These are phyloP conservation scores for Ascoidea asiatica DNA, from an alignment of 805 yeast species.

Conservation along the genomic window DNA sequence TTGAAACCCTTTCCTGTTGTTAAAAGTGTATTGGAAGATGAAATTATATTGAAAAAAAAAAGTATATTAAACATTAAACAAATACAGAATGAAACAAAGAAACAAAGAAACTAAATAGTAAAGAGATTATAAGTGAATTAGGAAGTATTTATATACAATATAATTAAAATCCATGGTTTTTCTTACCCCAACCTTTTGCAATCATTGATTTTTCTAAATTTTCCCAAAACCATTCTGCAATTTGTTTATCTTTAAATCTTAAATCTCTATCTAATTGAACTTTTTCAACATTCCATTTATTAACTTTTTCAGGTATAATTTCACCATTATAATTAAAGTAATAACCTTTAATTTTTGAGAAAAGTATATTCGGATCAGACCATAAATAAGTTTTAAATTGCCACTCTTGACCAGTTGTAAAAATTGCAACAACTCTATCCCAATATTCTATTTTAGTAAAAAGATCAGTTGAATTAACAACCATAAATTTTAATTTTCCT, in stretches of 20 bases:
- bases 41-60: no score
- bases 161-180: slow-evolving; percentile 52
- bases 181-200: slow-evolving; percentile 50
- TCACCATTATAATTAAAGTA: slow-evolving; percentile 70
- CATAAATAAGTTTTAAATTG: slow-evolving; percentile 84
- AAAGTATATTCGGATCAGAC: slow-evolving; percentile 65
- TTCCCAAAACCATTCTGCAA: slow-evolving; percentile 77
- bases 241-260: slow-evolving; percentile 82
- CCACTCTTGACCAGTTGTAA: slow-evolving; percentile 97
- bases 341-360: slow-evolving; percentile 76
- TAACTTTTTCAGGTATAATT: slow-evolving; percentile 56
- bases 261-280: slow-evolving; percentile 68
- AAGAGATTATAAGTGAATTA: background rate
- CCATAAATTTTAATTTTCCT: slow-evolving; percentile 52
- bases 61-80: no score
- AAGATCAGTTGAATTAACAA: slow-evolving; percentile 80
- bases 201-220: slow-evolving; percentile 62
- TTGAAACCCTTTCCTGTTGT: no score
- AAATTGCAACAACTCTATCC: slow-evolving; percentile 92
- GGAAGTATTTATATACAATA: slow-evolving; percentile 19
- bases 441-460: slow-evolving; percentile 92
- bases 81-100: background rate
- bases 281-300: slow-evolving; percentile 81
- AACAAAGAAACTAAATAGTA: background rate
- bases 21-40: no score